Conservation (phyloP, 306 rosid species). For the Quercus rubra region DNA sequence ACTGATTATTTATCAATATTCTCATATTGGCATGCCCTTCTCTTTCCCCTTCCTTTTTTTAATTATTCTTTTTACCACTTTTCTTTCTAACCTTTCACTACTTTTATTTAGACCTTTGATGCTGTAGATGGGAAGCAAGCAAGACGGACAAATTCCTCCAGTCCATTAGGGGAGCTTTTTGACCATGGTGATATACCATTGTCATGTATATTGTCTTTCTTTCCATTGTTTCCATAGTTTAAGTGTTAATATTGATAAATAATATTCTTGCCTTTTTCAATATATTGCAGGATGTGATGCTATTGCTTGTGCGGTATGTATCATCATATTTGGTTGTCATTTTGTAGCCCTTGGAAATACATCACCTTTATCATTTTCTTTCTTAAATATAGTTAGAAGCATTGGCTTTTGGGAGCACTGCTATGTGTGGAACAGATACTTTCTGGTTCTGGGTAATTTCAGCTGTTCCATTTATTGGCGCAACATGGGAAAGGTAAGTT, state of each 20-base stretch:
- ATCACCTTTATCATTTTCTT: neutral
- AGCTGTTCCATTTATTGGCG: slow-evolving; percentile 83
- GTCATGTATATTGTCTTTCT: neutral
- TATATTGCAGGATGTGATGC: slow-evolving; percentile 94
- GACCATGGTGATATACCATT: slow-evolving; percentile 73
- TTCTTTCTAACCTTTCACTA: slow-evolving; percentile 13
- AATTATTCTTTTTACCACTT: neutral
- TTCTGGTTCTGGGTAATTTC: slow-evolving; percentile 98
- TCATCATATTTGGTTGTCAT: slow-evolving; percentile 13
- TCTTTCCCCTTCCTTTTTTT: neutral
- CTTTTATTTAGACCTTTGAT: slow-evolving; percentile 72
- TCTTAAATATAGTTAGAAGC: slow-evolving; percentile 66
- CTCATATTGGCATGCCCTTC: too few species aligned
- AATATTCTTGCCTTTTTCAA: slow-evolving; percentile 13
- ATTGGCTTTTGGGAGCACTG: slow-evolving; percentile 91
- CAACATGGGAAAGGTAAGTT: slow-evolving; percentile 99
- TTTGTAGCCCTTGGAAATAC: neutral
- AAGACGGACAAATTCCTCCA: slow-evolving; percentile 88
- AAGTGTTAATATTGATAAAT: slow-evolving; percentile 23
- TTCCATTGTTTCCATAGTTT: neutral
- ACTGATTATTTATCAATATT: too few species aligned
- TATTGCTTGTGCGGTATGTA: slow-evolving; percentile 88
- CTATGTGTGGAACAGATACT: slow-evolving; percentile 80
- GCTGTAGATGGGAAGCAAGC: slow-evolving; percentile 99
- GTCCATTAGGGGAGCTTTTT: slow-evolving; percentile 96